phyloP scores from a whole-genome alignment of 106 monocot genomes.

The Dendrobium catenatum region DNA sequence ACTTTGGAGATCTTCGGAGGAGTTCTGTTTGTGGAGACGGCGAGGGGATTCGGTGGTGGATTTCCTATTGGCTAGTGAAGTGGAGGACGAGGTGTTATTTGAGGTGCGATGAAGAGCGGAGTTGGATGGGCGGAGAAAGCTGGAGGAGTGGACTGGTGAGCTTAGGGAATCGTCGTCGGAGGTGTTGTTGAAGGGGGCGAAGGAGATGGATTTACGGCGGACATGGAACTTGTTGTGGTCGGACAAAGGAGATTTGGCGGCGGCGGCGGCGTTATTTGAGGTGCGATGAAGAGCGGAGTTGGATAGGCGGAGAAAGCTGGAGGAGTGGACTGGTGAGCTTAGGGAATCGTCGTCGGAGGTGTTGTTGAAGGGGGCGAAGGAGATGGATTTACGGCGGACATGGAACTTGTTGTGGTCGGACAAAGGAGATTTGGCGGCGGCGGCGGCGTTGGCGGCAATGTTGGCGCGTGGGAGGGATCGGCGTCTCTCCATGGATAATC shows the following conservation, averaged over 20 bases:
- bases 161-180: too few relatives aligned
- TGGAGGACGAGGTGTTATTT: background rate
- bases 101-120: background rate
- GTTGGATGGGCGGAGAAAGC: background rate
- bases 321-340: background rate
- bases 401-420: background rate
- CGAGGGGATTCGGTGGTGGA: background rate
- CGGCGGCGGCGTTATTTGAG: background rate
- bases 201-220: slow-evolving; percentile 5
- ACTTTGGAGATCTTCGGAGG: background rate
- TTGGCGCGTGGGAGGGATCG: background rate
- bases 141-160: background rate
- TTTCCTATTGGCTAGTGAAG: slow-evolving; percentile 1
- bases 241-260: background rate
- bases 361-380: background rate
- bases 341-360: too few relatives aligned
- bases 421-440: background rate
- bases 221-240: background rate
- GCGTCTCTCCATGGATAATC: background rate
- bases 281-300: background rate
- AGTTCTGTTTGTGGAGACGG: background rate
- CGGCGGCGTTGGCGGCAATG: background rate
- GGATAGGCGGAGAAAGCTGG: background rate
- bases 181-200: background rate
- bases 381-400: slow-evolving; percentile 3